Percentiles rank a stretch among this genome's conserved stretches.
Conservation (phyloP, 2,329 filamentous ascomycete species). For the Clarireedia hainanense region DNA sequence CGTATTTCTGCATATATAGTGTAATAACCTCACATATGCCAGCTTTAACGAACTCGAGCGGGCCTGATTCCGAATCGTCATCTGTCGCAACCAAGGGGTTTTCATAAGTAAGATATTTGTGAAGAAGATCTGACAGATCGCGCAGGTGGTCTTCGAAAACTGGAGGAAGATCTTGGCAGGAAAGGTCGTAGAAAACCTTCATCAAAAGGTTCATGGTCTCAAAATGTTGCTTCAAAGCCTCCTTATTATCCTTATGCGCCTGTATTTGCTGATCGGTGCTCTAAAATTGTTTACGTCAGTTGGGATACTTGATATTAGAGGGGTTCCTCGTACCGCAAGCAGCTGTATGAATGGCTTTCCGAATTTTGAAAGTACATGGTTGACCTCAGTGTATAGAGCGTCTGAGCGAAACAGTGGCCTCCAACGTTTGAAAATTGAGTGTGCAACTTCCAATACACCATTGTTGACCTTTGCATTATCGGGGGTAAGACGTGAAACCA, state of each 20-base stretch:
- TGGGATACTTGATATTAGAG: conserved; percentile 1
- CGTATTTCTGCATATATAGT: conserved; percentile 88
- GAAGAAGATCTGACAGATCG: conserved; percentile 68
- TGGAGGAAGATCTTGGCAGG: conserved; percentile 92
- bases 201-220: conserved; percentile 80
- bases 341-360: conserved; percentile 75
- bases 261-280: conserved; percentile 65
- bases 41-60: conserved; percentile 79
- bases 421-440: conserved; percentile 97
- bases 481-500: conserved; percentile 77
- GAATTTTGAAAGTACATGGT: conserved; percentile 86
- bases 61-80: conserved; percentile 82
- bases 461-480: conserved; percentile 81
- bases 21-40: conserved; percentile 89
- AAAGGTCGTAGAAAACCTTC: conserved; percentile 92
- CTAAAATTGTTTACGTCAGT: conserved; percentile 29
- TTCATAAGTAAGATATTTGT: conserved; percentile 89
- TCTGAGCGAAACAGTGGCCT: conserved; percentile 89
- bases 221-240: conserved; percentile 68
- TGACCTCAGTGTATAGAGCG: conserved; percentile 88
- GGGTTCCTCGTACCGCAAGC: conserved; percentile 50
- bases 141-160: conserved; percentile 85
- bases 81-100: conserved; percentile 76
- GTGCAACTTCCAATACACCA: conserved; percentile 91
- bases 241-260: conserved; percentile 67